These are phyloP conservation scores for Apiospora phragmitis DNA, from an alignment of 2,329 filamentous ascomycete species.

Conservation along the genomic window DNA sequence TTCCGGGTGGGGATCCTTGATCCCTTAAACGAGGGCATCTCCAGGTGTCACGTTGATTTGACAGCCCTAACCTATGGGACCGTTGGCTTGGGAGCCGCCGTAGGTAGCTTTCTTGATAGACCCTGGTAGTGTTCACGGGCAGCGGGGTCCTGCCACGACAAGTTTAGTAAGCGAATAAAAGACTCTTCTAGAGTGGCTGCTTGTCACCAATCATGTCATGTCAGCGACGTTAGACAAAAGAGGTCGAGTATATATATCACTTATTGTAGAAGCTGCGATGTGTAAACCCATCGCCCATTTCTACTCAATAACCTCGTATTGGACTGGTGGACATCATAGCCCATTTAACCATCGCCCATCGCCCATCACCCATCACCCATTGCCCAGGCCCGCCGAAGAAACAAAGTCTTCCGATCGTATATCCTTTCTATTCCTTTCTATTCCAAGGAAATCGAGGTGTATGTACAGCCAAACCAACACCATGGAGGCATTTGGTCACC, in stretches of 20 bases:
- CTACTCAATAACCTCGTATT: neutral
- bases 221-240: neutral
- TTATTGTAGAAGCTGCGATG: neutral
- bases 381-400: neutral
- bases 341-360: neutral
- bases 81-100: neutral
- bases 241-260: neutral
- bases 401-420: neutral
- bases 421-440: constrained; percentile 7
- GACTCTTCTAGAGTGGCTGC: no score
- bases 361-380: neutral
- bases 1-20: neutral
- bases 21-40: neutral
- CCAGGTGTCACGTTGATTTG: neutral
- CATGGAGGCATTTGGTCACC: neutral
- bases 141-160: neutral
- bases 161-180: neutral
- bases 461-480: neutral
- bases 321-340: neutral
- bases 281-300: neutral
- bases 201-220: neutral
- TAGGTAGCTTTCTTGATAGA: neutral
- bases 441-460: neutral
- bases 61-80: neutral
- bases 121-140: neutral